Evolutionary conservation across 2,329 filamentous ascomycete species (phyloP), one percentile per base, ranked within the genome.

Genomic region (Fusarium sp.): DNA sequence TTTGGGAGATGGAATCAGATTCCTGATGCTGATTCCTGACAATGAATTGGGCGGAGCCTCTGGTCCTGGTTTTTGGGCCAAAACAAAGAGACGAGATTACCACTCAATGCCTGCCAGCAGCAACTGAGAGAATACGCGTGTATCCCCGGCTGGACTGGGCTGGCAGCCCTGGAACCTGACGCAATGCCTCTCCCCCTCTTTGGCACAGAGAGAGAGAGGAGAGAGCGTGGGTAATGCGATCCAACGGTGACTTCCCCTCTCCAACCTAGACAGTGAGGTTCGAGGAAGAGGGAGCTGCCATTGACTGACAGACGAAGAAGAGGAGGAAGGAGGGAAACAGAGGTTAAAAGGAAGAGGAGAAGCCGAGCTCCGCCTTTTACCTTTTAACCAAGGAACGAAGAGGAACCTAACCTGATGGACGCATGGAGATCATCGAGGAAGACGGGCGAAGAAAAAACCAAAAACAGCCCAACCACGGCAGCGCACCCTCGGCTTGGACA

Each of bases 301-400:
- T 59, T 56, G 62, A 70, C 51, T 60, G 67, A 60, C 46, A 53
- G 48, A 39, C 46, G 30, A 60, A 40, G 52, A 66, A 66, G 63
- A 60, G 40, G 52, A 66, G 66, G 62, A 70, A 57, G 53, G 60
- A 62, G 60, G 61, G 63, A 61, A 63, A 64, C 47, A 67, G 37
- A 16, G 31, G 39, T 34, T 37, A 31, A 56, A 43, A 61, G 18
- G 39, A 10, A 41, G 34, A 50, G 52, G 44, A 43, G 55, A 56
- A 44, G 40, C 40, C 59, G 70, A n/a, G 68, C 63, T 70, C 70
- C 70, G 70, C 57, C 65, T 68, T 71, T 66, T 43, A 44, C 30
- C 43, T 48, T 43, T n/a, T 51, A 46, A 56, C 60, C 23, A 50
- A 44, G 48, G 18, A 23, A 23, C 18, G 18, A 4, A 23, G 18